phyloP scores from a whole-genome alignment of 257 asterid species.

The Plectranthus barbatus region DNA sequence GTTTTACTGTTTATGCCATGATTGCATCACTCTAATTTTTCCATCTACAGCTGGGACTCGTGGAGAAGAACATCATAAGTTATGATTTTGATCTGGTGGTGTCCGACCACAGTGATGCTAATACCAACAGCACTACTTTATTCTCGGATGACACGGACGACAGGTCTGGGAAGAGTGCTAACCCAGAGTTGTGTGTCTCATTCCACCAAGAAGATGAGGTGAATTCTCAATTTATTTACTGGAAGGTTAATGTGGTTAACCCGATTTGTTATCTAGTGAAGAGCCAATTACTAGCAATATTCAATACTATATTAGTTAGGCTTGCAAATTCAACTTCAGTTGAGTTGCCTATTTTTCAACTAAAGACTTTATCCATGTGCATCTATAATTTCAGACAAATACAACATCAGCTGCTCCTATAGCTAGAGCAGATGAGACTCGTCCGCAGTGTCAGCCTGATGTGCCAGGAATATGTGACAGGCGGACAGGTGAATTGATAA shows the following conservation, averaged over 20 bases:
- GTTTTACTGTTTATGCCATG: slow-evolving; percentile 5
- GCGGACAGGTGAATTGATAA: slow-evolving; percentile 46
- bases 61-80: slow-evolving; percentile 82
- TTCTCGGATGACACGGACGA: slow-evolving; percentile 96
- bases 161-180: slow-evolving; percentile 47
- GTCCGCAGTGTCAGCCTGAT: slow-evolving; percentile 41
- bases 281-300: neutral
- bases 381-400: slow-evolving; percentile 36
- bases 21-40: slow-evolving; percentile 16
- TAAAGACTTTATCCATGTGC: slow-evolving; percentile 14
- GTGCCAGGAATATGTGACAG: slow-evolving; percentile 47
- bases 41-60: slow-evolving; percentile 83
- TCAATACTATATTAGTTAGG: neutral
- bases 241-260: neutral
- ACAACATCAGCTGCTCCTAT: slow-evolving; percentile 36
- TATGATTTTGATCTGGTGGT: slow-evolving; percentile 74
- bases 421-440: slow-evolving; percentile 25
- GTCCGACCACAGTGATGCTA: slow-evolving; percentile 93
- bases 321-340: neutral
- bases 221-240: slow-evolving; percentile 5
- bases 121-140: slow-evolving; percentile 87
- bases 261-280: neutral
- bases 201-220: slow-evolving; percentile 70
- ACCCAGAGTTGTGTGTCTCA: slow-evolving; percentile 51
- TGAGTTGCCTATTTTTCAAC: slow-evolving; percentile 14